Base-by-base conservation (phyloP, 2,329 filamentous ascomycete genomes). In the Aspergillus terreus region DNA sequence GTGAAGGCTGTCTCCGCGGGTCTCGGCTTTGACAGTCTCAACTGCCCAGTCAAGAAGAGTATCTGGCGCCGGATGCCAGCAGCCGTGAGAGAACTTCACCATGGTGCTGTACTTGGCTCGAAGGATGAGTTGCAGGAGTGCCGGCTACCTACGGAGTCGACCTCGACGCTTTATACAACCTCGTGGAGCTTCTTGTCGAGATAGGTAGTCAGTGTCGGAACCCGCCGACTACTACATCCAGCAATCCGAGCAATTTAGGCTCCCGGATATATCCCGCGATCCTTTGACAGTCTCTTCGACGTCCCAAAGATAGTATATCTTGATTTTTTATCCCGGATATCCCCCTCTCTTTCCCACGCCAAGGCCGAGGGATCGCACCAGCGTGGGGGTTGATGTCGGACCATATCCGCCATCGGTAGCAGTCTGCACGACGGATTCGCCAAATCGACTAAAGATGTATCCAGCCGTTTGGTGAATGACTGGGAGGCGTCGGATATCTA, bases 31-130 rank as follows among this genome's bases (percentile, higher is more conserved):
- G 40, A 51, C 49, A 14, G 49, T 51, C 19, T 51, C 49, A 12
- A 51, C 44, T 2, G 49, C 49, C 49, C 49, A 51, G 44, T 51
- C 49, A 17, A 51, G 47, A 36, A 51, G 44, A 6, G 49, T 51
- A n/a, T 51, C 49, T 21, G 49, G 49, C 27, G 44, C 49, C 10
- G 49, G 49, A 38, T 51, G 49, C 49, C 49, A 51, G 40, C 49
- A 51, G 21, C 49, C 49, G 45, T 51, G 49, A 6, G 49, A 51
- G 21, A 51, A 47, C 14, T 51, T 51, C 6, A 47, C 49, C 49
- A 51, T 51, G 35, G 23, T 40, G 5, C 11, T 4, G 23, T 23
- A 2, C 27, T 30, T 30, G 6, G 27, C 10, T 30, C 27, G 10
- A 11, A 3, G 27, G 9, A 11, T 38, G 35, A n/a, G 35, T 38